Evolutionary conservation across 441 rosid genomes (phyloP).

Genomic region (Macaranga tanarius): DNA sequence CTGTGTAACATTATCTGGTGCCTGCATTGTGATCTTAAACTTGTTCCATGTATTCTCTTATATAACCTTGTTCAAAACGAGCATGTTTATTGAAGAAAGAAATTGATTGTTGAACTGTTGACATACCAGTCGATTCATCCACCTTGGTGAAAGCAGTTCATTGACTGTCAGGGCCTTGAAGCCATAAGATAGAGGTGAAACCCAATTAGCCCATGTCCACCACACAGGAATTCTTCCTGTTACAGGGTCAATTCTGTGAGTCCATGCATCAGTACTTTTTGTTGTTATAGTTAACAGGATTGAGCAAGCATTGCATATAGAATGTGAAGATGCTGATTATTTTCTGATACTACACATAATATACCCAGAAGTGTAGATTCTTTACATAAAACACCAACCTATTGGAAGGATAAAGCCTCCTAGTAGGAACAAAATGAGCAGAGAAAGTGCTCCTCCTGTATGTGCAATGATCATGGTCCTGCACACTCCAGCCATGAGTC

Average conservation of each 20-base stretch:
- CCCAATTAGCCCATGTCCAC: conserved; percentile 87
- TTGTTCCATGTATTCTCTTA: too few relatives aligned
- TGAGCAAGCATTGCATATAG: neutral
- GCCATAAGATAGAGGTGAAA: conserved; percentile 67
- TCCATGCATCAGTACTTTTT: too few relatives aligned
- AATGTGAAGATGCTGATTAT: too few relatives aligned
- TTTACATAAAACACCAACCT: conserved; percentile 30
- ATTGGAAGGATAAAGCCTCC: conserved; percentile 78
- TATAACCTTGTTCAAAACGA: too few relatives aligned
- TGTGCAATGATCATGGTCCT: conserved; percentile 69
- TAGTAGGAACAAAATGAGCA: conserved; percentile 58
- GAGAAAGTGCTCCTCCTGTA: conserved; percentile 55
- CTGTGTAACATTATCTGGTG: conserved; percentile 37
- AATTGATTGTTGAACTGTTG: neutral
- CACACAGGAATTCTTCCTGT: conserved; percentile 62
- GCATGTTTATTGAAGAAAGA: too few relatives aligned
- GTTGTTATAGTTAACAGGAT: too few relatives aligned
- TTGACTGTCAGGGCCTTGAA: conserved; percentile 57
- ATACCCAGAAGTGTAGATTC: too few relatives aligned
- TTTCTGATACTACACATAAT: too few relatives aligned
- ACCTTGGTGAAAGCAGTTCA: conserved; percentile 65
- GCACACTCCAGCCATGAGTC: conserved; percentile 57
- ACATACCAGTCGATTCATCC: conserved; percentile 65
- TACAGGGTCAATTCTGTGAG: neutral
- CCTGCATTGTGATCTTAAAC: conserved; percentile 31